Evolutionary conservation across 805 yeast genomes (phyloP).

Genomic region (Wickerhamiella brachini): DNA sequence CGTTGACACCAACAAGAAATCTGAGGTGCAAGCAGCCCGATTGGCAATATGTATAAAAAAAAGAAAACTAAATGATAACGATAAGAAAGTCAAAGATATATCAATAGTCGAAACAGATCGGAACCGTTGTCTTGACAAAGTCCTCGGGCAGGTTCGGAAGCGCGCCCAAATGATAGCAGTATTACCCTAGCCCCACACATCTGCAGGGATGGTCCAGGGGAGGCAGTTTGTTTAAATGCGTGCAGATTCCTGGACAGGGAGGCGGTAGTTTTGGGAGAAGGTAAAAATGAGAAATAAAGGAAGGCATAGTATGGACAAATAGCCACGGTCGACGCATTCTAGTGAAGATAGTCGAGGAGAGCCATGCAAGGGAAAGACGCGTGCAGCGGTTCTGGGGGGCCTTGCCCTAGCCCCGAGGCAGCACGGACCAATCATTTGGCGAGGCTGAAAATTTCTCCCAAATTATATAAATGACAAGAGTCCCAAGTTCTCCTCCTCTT

Average conservation of each 20-base stretch:
- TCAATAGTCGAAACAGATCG: neutral
- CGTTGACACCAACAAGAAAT: no score
- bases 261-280: neutral
- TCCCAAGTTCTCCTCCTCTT: neutral
- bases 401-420: neutral
- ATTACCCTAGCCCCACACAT: neutral
- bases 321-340: no score
- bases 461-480: conserved; percentile 8
- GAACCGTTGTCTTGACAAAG: neutral
- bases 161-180: neutral
- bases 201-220: neutral
- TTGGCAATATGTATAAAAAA: no score
- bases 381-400: neutral
- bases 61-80: neutral
- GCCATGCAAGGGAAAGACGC: neutral
- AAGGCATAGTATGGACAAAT: no score
- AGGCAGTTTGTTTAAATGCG: neutral
- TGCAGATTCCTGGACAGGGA: neutral
- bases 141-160: neutral
- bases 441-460: conserved; percentile 3
- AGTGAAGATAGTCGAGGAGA: no score
- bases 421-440: conserved; percentile 8
- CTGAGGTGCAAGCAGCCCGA: no score
- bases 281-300: no score
- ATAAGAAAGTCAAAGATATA: neutral